phyloP scores from a whole-genome alignment of 192 early-diverging fungal genomes.

The Rhizoclosmatium sp. region DNA sequence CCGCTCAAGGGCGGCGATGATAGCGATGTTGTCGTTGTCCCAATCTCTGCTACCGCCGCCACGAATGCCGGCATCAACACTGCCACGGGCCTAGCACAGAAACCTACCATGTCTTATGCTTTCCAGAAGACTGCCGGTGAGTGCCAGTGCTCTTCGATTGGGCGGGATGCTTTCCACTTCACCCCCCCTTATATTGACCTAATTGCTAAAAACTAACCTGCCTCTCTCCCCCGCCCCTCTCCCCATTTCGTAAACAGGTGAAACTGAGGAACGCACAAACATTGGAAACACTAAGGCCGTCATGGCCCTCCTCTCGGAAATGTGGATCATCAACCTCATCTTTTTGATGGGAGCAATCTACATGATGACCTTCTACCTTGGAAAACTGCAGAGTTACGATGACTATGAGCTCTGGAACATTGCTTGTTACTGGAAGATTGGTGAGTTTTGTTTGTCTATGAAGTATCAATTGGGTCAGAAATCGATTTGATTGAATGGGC shows the following conservation, averaged over 20 bases:
- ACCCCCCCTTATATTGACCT: no score
- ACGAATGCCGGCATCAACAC: no score
- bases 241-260: not conserved
- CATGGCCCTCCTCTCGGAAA: slow-evolving; percentile 60
- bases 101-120: no score
- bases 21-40: no score
- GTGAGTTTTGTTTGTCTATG: slow-evolving; percentile 34
- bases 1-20: no score
- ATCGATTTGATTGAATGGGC: not conserved
- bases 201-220: no score
- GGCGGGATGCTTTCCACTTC: no score
- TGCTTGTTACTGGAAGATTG: slow-evolving; percentile 66
- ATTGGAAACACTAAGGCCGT: slow-evolving; percentile 59
- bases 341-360: slow-evolving; percentile 55
- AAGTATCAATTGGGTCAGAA: slow-evolving; percentile 11
- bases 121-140: no score
- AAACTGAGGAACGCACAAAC: slow-evolving; percentile 54
- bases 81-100: no score
- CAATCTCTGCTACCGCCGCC: no score
- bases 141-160: no score
- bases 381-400: slow-evolving; percentile 47
- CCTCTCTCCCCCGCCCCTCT: no score
- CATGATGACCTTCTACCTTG: slow-evolving; percentile 56
- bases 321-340: slow-evolving; percentile 62
- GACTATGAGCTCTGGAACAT: slow-evolving; percentile 62